Conservation (phyloP, 208 protist species). For the Acanthamoeba rhysodes region DNA sequence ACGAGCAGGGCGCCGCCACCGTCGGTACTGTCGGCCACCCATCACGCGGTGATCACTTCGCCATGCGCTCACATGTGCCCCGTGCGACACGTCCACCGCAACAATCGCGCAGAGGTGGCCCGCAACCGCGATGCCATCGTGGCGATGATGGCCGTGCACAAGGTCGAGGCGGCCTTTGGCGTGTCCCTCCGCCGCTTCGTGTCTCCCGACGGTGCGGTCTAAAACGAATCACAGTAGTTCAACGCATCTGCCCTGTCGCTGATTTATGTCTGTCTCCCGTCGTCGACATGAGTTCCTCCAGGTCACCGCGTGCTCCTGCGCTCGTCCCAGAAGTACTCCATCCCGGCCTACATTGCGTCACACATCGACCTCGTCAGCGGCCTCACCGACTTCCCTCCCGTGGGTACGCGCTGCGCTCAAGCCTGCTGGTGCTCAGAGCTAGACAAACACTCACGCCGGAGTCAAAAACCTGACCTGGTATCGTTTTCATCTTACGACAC, state of each 20-base stretch:
- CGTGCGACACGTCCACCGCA: background rate
- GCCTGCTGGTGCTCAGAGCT: no score
- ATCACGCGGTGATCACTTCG: no score
- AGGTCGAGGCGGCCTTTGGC: constrained; percentile 34
- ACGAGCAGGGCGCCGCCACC: background rate
- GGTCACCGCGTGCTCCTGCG: background rate
- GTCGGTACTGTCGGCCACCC: background rate
- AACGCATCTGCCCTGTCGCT: no score
- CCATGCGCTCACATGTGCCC: background rate
- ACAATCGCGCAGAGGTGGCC: background rate
- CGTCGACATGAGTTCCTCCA: background rate
- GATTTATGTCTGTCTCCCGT: no score
- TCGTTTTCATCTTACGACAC: no score
- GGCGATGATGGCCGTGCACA: background rate
- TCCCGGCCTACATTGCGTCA: background rate
- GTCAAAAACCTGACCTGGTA: no score
- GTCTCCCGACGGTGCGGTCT: constrained; percentile 2
- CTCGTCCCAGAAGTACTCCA: background rate
- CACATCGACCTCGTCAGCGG: background rate
- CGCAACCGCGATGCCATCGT: background rate
- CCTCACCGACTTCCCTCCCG: constrained; percentile 20
- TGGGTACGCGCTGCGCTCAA: background rate
- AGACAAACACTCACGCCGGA: no score
- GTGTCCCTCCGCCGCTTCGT: constrained; percentile 28
- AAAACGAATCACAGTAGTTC: no score